Evolutionary conservation across 192 early-diverging fungal species (phyloP).

Genomic region (Coemansia sp.): DNA sequence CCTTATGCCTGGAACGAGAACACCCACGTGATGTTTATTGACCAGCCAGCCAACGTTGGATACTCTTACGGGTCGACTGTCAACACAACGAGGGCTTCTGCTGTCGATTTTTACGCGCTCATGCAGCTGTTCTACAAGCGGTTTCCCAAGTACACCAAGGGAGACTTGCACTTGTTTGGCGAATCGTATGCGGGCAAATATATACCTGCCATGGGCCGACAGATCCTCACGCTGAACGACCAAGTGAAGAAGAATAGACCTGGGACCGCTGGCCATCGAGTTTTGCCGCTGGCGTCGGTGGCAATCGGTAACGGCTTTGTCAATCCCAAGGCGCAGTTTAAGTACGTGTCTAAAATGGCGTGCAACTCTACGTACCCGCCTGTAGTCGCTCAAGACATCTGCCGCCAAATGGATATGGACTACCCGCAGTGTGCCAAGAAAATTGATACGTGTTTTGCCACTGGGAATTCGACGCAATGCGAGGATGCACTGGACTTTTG

Average conservation of each 20-base stretch:
- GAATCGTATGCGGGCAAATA: slow-evolving; percentile 90
- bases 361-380: slow-evolving; percentile 73
- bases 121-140: slow-evolving; percentile 84
- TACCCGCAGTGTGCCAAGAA: slow-evolving; percentile 10
- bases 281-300: slow-evolving; percentile 68
- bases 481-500: slow-evolving; percentile 59
- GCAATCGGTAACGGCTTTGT: slow-evolving; percentile 90
- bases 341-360: slow-evolving; percentile 73
- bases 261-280: not conserved
- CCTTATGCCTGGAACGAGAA: slow-evolving; percentile 85
- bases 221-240: slow-evolving; percentile 69
- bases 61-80: slow-evolving; percentile 79
- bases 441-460: slow-evolving; percentile 7
- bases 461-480: not conserved
- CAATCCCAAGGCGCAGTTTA: slow-evolving; percentile 78
- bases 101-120: slow-evolving; percentile 80
- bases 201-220: slow-evolving; percentile 79
- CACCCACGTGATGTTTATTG: slow-evolving; percentile 78
- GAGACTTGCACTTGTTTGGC: slow-evolving; percentile 84
- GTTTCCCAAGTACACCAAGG: slow-evolving; percentile 70
- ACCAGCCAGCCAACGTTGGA: slow-evolving; percentile 87
- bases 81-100: slow-evolving; percentile 69
- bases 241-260: not conserved
- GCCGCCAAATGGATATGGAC: slow-evolving; percentile 63
- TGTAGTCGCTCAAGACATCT: slow-evolving; percentile 65